These are phyloP conservation scores for Microthlaspi erraticum DNA, from an alignment of 345 rosid genomes.

Conservation along the genomic window DNA sequence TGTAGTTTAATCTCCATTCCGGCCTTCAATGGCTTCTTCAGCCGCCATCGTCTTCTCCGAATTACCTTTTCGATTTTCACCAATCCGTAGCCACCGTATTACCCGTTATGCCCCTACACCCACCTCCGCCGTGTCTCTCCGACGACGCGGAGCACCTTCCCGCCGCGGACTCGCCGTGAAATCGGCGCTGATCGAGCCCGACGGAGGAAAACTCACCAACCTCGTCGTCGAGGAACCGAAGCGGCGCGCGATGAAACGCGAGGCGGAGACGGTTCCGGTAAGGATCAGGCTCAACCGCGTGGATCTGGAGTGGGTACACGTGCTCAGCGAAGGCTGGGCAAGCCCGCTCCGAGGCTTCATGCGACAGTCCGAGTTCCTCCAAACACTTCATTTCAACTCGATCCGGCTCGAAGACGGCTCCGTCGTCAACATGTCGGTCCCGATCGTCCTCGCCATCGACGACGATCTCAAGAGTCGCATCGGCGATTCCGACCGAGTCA, in stretches of 20 bases:
- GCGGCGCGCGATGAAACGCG: slow-evolving; percentile 58
- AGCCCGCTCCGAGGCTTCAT: slow-evolving; percentile 91
- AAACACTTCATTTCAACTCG: slow-evolving; percentile 97
- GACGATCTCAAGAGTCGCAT: slow-evolving; percentile 69
- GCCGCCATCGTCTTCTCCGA: slow-evolving; percentile 44
- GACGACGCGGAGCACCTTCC: neutral
- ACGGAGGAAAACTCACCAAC: slow-evolving; percentile 78
- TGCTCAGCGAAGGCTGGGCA: slow-evolving; percentile 97
- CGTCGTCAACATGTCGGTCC: slow-evolving; percentile 93
- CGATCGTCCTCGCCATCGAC: slow-evolving; percentile 84
- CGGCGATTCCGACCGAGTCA: slow-evolving; percentile 65
- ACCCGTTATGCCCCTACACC: slow-evolving; percentile 40
- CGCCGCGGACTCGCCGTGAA: slow-evolving; percentile 39
- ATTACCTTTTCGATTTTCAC: slow-evolving; percentile 34
- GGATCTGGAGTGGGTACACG: slow-evolving; percentile 91
- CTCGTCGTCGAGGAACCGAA: slow-evolving; percentile 63
- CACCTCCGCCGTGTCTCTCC: slow-evolving; percentile 20
- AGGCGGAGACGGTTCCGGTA: slow-evolving; percentile 58
- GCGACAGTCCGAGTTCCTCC: slow-evolving; percentile 99
- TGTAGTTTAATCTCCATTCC: too few species aligned
- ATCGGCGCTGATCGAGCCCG: slow-evolving; percentile 77
- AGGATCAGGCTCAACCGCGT: slow-evolving; percentile 61
- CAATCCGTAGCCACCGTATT: slow-evolving; percentile 39
- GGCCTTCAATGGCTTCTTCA: slow-evolving; percentile 62
- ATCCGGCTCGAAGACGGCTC: slow-evolving; percentile 87